A percentile compares a stretch with the other conserved stretches of the same genome.
phyloP scores from a whole-genome alignment of 306 rosid genomes.

The Dalbergia cochinchinensis region DNA sequence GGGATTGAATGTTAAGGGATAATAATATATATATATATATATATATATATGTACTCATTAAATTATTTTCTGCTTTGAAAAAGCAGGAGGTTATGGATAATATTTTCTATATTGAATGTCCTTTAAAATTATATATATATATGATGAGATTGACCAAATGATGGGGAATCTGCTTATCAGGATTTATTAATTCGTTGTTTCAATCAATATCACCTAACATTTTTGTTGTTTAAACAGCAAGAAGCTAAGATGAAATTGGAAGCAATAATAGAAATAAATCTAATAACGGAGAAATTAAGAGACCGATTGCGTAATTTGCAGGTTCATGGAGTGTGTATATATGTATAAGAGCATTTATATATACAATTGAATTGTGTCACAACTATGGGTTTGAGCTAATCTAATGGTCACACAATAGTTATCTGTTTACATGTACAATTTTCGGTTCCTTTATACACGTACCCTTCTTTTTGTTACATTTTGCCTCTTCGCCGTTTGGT shows the following conservation, averaged over 20 bases:
- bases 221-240: neutral
- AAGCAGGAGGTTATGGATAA: slow-evolving; percentile 34
- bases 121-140: neutral
- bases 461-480: too few species aligned
- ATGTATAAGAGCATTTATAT: neutral
- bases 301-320: neutral
- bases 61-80: neutral
- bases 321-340: neutral
- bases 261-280: neutral
- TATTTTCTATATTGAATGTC: slow-evolving; percentile 14
- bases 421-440: neutral
- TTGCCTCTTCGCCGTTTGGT: neutral
- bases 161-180: slow-evolving; percentile 19
- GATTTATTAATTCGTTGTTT: neutral
- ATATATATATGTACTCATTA: neutral
- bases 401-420: neutral
- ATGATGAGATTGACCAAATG: slow-evolving; percentile 35
- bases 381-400: neutral
- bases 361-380: neutral
- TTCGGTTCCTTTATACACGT: neutral
- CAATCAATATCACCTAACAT: neutral
- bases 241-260: slow-evolving; percentile 3
- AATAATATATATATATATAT: slow-evolving; percentile 4
- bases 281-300: neutral
- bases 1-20: slow-evolving; percentile 12